Conservation (phyloP, 371 early-diverging fungal genomes). For the Nematocida parisii region DNA sequence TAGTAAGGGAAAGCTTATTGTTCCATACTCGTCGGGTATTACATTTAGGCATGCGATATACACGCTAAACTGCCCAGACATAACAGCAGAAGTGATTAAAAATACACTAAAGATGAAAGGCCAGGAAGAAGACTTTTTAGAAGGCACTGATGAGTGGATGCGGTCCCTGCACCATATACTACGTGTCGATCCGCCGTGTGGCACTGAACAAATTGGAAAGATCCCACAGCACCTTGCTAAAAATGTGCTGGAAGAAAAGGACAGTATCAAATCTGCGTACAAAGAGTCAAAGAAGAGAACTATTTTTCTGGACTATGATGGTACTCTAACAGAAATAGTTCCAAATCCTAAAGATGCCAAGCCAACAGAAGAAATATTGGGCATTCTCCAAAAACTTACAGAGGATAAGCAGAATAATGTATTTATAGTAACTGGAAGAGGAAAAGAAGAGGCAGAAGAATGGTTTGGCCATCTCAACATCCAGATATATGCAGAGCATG, state of each 20-base stretch:
- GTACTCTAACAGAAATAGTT: conserved; percentile 66
- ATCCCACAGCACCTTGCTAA: conserved; percentile 25
- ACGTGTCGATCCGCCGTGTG: background rate
- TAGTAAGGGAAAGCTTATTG: background rate
- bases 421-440: conserved; percentile 67
- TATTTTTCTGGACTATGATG: conserved; percentile 70
- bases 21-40: conserved; percentile 48
- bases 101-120: background rate
- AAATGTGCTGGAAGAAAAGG: conserved; percentile 29
- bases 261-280: conserved; percentile 20
- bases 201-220: background rate
- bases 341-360: conserved; percentile 61
- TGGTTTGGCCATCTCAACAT: conserved; percentile 66
- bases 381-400: conserved; percentile 55
- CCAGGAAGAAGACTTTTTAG: conserved; percentile 4
- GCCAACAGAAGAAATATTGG: conserved; percentile 60
- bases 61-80: conserved; percentile 48
- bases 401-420: conserved; percentile 55
- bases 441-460: conserved; percentile 59
- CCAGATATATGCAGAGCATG: conserved; percentile 69
- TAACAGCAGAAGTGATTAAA: conserved; percentile 15
- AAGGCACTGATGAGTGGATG: conserved; percentile 21
- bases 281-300: conserved; percentile 27
- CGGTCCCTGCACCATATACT: background rate
- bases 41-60: conserved; percentile 5